Evolutionary conservation across 2,329 filamentous ascomycete genomes (phyloP), one percentile per base, ranked within the genome.

Genomic region (Phialophora expanda): DNA sequence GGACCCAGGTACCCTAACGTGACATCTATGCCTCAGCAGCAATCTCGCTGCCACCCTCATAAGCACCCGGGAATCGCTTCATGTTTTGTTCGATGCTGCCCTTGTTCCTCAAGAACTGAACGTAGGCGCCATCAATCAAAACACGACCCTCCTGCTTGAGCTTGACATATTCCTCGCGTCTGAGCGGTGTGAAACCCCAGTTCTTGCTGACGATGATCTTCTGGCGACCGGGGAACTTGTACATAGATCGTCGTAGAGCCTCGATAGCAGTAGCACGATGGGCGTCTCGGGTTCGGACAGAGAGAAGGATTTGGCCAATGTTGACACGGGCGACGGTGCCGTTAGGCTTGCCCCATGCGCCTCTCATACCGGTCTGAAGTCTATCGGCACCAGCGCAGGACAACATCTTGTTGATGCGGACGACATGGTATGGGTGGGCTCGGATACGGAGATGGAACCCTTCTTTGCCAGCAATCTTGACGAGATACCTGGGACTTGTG

Each of bases 341-440:
- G 88, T 98, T 96, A 83, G 95, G 95, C 90, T 99, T 99, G 81
- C 95, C 95, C 90, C 93, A 99, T 77, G 95, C 95, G 90, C 95
- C 95, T 90, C 95, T 94, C 95, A 99, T 99, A 88, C 95, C 95
- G 77, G 95, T 99, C 86, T 99, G 95, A 84, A 99, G 88, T 90
- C 95, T 93, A 98, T 99, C 95, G 90, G 95, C 95, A 89, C 95
- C 95, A 80, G 95, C 95, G 84, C 95, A 99, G 81, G 95, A 98
- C 92, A 99, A 94, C 95, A 99, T 99, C 91, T 99, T 99, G 93
- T 99, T 99, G 93, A 99, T 99, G 85, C 95, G 95, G 88, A 99
- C 91, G 85, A 99, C 95, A 88, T 99, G 95, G 92, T 92, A 99
- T 75, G 95, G 95, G 89, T 99, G 95, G 80, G 93, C 93, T 81